Evolutionary conservation across 495 filamentous ascomycete genomes (phyloP), one percentile per base, ranked within the genome.

Genomic region (Penicillium odoratum): DNA sequence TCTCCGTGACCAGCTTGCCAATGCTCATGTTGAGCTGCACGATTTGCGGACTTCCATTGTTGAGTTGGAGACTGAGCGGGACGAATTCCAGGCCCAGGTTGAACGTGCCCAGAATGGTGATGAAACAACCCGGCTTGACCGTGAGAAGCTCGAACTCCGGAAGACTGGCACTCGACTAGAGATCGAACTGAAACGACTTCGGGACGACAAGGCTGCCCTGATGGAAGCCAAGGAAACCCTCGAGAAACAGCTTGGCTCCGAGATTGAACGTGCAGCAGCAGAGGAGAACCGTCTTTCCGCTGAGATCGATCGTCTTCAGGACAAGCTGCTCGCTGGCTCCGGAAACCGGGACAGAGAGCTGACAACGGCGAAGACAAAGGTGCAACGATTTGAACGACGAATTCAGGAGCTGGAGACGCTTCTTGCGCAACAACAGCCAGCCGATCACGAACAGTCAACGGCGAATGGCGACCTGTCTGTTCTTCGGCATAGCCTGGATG

Each of bases 1-100:
- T 3, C 69, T 91, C 26, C 86, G 88, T 59, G 87, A 88, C 51
- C 79, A 87, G 56, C 72, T 88, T 30, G 77, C 80, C 8, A 80
- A 74, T 56, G 70, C 84, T n/a, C 84, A 86, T 55, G 74, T 82
- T 44, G 85, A 90, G 58, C 61, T 87, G 8, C 82, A 82, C 49
- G 72, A 80, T 47, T 61, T 89, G n/a, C 79, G 78, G 47, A 68
- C 74, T 21, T 75, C 81, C 1, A 69, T 79, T 16, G 71, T 75
- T 25, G 82, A 85, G 43, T 65, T 80, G 34, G 82, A 86, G 64
- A 77, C 81, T 18, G 86, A 90, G 63, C 81, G 85, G 11, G 83
- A 88, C 57, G 85, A 89, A 61, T 67, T 89, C 16, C 81, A 83
- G 48, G 76, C 67, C 51, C 82, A 87, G 55, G 67, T 89, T 4